These are phyloP conservation scores for Hygrophoropsis aurantiaca DNA, from an alignment of 768 basidiomycete species.

Conservation along the genomic window DNA sequence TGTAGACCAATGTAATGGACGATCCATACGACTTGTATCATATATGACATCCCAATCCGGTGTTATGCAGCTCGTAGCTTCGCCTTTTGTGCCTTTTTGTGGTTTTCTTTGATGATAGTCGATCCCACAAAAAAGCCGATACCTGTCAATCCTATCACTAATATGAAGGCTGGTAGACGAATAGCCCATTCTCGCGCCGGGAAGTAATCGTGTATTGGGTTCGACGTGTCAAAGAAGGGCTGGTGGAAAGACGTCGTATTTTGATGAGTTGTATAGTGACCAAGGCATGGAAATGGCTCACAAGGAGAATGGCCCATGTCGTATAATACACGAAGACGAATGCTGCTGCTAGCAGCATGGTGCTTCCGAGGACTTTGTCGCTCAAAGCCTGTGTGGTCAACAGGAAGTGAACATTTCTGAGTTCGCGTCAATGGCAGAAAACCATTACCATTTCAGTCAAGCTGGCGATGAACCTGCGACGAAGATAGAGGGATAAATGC, in stretches of 20 bases:
- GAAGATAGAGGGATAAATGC: too few relatives aligned
- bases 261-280: too few relatives aligned
- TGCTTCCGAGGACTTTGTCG: slow-evolving; percentile 78
- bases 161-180: slow-evolving; percentile 78
- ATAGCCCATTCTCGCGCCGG: slow-evolving; percentile 93
- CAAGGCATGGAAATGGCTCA: slow-evolving; percentile 42
- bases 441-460: too few relatives aligned
- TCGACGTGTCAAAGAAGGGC: slow-evolving; percentile 82
- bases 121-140: slow-evolving; percentile 80
- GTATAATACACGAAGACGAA: slow-evolving; percentile 89
- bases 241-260: slow-evolving; percentile 23
- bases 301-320: slow-evolving; percentile 85
- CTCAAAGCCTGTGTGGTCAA: slow-evolving; percentile 59
- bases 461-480: too few relatives aligned
- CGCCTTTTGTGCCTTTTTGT: slow-evolving; percentile 65
- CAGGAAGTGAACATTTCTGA: too few relatives aligned
- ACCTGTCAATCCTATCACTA: slow-evolving; percentile 76
- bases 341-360: slow-evolving; percentile 77
- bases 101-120: slow-evolving; percentile 74
- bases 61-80: slow-evolving; percentile 57
- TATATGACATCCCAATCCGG: slow-evolving; percentile 8
- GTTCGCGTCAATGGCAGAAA: too few relatives aligned
- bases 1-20: not conserved
- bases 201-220: slow-evolving; percentile 75
- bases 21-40: slow-evolving; percentile 1